phyloP scores from a whole-genome alignment of 345 rosid genomes.

The Gossypium stocksii region DNA sequence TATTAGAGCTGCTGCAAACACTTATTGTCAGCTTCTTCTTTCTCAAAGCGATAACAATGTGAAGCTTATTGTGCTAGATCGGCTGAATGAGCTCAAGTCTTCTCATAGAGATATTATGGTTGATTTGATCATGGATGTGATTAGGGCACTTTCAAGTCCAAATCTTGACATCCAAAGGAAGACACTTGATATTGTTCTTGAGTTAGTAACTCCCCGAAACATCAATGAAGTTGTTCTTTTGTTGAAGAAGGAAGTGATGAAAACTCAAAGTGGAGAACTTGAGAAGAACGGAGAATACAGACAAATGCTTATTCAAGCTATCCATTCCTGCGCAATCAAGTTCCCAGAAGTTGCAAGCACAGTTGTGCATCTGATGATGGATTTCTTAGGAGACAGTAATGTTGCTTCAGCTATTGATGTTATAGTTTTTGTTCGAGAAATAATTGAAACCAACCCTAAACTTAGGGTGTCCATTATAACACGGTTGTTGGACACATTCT shows the following conservation, averaged over 20 bases:
- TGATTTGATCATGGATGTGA: slow-evolving; percentile 74
- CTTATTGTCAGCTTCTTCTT: slow-evolving; percentile 66
- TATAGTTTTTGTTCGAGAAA: slow-evolving; percentile 65
- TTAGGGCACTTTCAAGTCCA: slow-evolving; percentile 73
- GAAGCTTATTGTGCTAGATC: slow-evolving; percentile 72
- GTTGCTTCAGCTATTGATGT: slow-evolving; percentile 79
- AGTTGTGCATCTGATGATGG: slow-evolving; percentile 79
- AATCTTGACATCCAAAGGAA: slow-evolving; percentile 68
- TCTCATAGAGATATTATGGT: slow-evolving; percentile 67
- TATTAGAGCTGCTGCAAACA: slow-evolving; percentile 64
- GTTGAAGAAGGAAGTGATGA: slow-evolving; percentile 78
- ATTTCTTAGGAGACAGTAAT: slow-evolving; percentile 70
- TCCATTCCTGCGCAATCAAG: slow-evolving; percentile 77
- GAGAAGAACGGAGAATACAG: slow-evolving; percentile 79
- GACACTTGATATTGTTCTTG: slow-evolving; percentile 71
- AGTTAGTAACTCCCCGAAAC: slow-evolving; percentile 61
- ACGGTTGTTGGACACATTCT: slow-evolving; percentile 73
- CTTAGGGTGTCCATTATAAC: slow-evolving; percentile 70
- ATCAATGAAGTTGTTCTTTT: slow-evolving; percentile 61
- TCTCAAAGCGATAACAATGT: slow-evolving; percentile 87
- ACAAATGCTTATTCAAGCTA: slow-evolving; percentile 83
- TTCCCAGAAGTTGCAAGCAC: slow-evolving; percentile 87
- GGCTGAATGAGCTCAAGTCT: slow-evolving; percentile 59
- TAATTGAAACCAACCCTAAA: slow-evolving; percentile 68
- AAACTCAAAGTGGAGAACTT: slow-evolving; percentile 71